Evolutionary conservation across 352 stramenopile genomes (phyloP), one percentile per base, ranked within the genome.

Genomic region (Pythium rishiriense): DNA sequence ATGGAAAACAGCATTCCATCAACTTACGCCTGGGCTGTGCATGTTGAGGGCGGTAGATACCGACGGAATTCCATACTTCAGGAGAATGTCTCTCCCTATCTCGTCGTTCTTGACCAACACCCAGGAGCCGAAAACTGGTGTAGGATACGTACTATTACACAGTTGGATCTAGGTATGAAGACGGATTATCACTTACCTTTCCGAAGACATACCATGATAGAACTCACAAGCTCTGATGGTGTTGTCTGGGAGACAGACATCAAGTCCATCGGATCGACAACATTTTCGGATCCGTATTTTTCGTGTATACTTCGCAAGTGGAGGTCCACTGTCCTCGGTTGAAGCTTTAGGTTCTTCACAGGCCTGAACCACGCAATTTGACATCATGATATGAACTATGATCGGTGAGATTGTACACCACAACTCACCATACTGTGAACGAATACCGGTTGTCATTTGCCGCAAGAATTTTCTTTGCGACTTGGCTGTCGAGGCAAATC

Each of bases 1-100:
- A 22, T 17, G n/a, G n/a, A n/a, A n/a, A n/a, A n/a, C n/a, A n/a
- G n/a, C n/a, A n/a, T n/a, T n/a, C n/a, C 22, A 25, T 24, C 41
- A 41, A 33, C 58, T 12, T 66, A 73, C 66, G 22, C 66, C 66
- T 12, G 28, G 55, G 29, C 60, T 73, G 28, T 73, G 66, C 49
- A 73, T 62, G 61, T 69, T 73, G 19, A 73, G 53, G 24, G 33
- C 60, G 5, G 49, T 28, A 2, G 66, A 60, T 19, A 69, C 56
- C 8, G 37, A 69, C 10, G 66, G 29, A 28, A 73, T 47, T 0
- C 60, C 66, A 29, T 62, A 69, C 25, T 47, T 24, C 0, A 24
- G 31, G 3, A 73, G 29, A 26, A 73, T 26, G 10, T 58, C 15
- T 59, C 45, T 25, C 19, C 66, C 66, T 10, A 69, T 62, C 4